Conservation (phyloP, 441 rosid genomes). For the Macaranga tanarius region DNA sequence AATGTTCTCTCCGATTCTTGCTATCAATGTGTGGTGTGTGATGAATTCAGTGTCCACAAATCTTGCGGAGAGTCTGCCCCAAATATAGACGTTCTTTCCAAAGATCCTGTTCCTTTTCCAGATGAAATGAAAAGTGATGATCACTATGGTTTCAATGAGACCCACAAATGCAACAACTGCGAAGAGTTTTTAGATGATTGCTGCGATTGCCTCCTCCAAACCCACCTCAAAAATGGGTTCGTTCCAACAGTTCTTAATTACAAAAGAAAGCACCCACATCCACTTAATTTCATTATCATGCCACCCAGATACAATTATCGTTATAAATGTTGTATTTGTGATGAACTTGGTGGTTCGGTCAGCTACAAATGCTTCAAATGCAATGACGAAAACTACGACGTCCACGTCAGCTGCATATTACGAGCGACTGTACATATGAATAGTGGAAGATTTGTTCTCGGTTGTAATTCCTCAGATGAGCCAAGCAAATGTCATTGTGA, state of each 20-base stretch:
- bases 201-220: not conserved
- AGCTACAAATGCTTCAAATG: not conserved
- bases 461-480: not conserved
- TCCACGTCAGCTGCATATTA: not conserved
- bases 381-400: not conserved
- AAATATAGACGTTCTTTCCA: not conserved
- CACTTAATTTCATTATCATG: not conserved
- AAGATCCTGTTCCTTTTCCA: not conserved
- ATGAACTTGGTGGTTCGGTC: not conserved
- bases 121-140: too few species aligned
- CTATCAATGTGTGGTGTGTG: not conserved
- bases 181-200: not conserved
- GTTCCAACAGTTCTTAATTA: not conserved
- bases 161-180: not conserved
- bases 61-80: not conserved
- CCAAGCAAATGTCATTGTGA: not conserved
- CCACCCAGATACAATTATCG: not conserved
- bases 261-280: not conserved
- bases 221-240: not conserved
- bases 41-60: slow-evolving; percentile 7
- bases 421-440: not conserved
- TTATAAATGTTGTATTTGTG: not conserved
- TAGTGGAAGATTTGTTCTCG: not conserved
- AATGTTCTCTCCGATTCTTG: not conserved
- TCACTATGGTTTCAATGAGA: not conserved